Evolutionary conservation across 1,284 basidiomycete genomes (phyloP).

Genomic region (Hemileia vastatrix): DNA sequence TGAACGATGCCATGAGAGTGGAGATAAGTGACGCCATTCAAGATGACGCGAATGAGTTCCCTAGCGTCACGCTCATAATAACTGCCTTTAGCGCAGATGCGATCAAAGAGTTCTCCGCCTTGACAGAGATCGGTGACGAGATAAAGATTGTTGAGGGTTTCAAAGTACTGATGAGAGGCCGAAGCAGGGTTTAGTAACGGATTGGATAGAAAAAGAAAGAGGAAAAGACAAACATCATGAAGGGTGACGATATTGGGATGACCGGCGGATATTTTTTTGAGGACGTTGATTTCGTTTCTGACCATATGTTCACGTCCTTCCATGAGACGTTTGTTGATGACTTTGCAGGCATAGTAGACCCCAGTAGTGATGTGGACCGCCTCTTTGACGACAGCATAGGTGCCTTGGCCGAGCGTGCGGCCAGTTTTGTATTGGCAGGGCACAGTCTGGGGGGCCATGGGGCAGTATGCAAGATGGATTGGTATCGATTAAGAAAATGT

Average conservation of each 20-base stretch:
- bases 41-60: conserved; percentile 73
- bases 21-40: conserved; percentile 79
- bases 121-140: conserved; percentile 95
- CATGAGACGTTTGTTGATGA: conserved; percentile 93
- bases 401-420: conserved; percentile 42
- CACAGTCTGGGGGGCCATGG: conserved; percentile 17
- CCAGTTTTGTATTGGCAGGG: conserved; percentile 25
- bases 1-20: conserved; percentile 93
- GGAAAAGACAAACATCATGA: conserved; percentile 25
- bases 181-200: background rate
- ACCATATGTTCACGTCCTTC: conserved; percentile 55
- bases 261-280: conserved; percentile 88
- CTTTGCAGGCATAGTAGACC: conserved; percentile 77
- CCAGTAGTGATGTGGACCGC: conserved; percentile 91
- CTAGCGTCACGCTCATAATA: conserved; percentile 93
- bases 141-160: conserved; percentile 34
- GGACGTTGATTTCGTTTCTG: conserved; percentile 88
- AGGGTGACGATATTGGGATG: conserved; percentile 57
- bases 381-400: conserved; percentile 84
- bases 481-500: too few relatives aligned
- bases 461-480: too few relatives aligned
- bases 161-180: background rate
- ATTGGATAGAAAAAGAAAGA: conserved; percentile 50
- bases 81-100: conserved; percentile 94
- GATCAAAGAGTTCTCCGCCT: conserved; percentile 93